Base-by-base conservation (phyloP, 164 flowering plant species). In the Buxus sempervirens region DNA sequence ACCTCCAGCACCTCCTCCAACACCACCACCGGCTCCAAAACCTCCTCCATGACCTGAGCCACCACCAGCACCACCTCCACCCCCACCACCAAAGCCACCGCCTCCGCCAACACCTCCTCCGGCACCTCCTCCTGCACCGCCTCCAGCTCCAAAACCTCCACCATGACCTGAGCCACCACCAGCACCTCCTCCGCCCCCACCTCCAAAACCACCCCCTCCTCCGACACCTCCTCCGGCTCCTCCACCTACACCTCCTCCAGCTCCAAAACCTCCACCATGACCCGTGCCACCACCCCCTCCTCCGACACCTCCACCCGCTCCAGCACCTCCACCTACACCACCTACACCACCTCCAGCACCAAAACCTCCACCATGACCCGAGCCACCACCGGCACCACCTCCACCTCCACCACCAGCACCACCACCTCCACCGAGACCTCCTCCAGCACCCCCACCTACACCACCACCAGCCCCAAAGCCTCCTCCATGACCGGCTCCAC, bases 201-300 rank as follows among this genome's bases (percentile, higher is more conserved):
- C 70, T 0, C 70, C 70, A 45, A 24, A 24, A 8, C 70, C 70
- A 19, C 70, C 70, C 41, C 70, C 70, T 13, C 62, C 62, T 10
- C 70, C 70, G 18, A 19, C 70, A 58, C 70, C 70, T 28, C 63
- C 70, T 13, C 42, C 63, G 21, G 55, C 63, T 0, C 63, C 63
- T 18, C 54, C 62, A 5, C 70, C 70, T 24, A 58, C 62, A 56
- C 70, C 70, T 19, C 53, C 62, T 23, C 70, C 70, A 8, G 41
- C 62, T 22, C 70, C 70, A 23, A 57, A 56, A 19, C 62, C 69
- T 12, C 63, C 55, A 58, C 70, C 70, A 19, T 59, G 63, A 59
- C 69, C 67, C 4, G 57, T 26, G 3, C 67, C 67, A 48, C 67
- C 67, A 25, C 67, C 67, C 4, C 12, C 26, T 18, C 58, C 67